Percentiles rank a stretch among this genome's conserved stretches.
Evolutionary conservation across 169 alveolate genomes (phyloP).

Genomic region (Plasmodium fragile): DNA sequence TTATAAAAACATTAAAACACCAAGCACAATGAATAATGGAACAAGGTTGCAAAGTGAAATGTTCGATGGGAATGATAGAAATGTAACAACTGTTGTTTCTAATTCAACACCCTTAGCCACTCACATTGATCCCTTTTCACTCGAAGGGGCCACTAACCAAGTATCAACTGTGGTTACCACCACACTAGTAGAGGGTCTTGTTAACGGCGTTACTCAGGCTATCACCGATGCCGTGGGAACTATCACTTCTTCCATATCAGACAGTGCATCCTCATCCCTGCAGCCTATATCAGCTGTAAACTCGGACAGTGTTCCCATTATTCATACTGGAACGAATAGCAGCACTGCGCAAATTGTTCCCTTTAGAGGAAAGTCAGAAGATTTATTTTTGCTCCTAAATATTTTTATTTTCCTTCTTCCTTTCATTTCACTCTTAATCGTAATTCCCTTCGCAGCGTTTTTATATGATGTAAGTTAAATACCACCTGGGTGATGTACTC

Average conservation of each 20-base stretch:
- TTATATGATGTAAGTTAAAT: not conserved
- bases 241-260: not conserved
- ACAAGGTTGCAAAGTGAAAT: not conserved
- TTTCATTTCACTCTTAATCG: not conserved
- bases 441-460: not conserved
- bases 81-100: not conserved
- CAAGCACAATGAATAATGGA: conserved; percentile 1
- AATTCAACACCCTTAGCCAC: not conserved
- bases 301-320: not conserved
- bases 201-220: not conserved
- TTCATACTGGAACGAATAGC: not conserved
- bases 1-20: not conserved
- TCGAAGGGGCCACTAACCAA: not conserved
- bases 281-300: not conserved
- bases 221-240: not conserved
- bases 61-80: not conserved
- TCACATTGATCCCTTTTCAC: not conserved
- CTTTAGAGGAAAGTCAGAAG: not conserved
- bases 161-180: not conserved
- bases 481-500: not conserved
- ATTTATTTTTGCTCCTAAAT: not conserved
- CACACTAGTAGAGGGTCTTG: not conserved
- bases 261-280: not conserved
- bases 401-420: not conserved
- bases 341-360: not conserved